Conservation (phyloP, 805 yeast genomes). For the Candida xyloterini region DNA sequence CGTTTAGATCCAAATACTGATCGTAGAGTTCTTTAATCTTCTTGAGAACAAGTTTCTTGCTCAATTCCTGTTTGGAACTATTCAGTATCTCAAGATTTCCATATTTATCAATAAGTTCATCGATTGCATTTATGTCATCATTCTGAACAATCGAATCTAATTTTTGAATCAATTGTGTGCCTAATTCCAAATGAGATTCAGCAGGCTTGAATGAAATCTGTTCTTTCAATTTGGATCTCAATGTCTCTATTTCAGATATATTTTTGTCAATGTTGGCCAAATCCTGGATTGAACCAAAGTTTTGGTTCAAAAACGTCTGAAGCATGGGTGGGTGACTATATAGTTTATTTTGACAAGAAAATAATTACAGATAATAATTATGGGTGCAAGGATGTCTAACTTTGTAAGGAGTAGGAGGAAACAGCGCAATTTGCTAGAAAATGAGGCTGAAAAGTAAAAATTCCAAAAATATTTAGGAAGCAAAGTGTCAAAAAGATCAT, state of each 20-base stretch:
- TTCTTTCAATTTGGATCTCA: constrained; percentile 5
- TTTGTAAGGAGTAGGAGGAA: neutral
- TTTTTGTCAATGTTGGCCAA: constrained; percentile 29
- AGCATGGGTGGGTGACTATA: constrained; percentile 1
- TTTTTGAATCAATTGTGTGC: neutral
- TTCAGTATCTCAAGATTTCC: constrained; percentile 20
- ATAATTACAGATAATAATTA: neutral
- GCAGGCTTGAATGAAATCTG: neutral
- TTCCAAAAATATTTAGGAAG: neutral
- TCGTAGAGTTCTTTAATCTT: constrained; percentile 9
- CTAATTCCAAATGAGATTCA: neutral
- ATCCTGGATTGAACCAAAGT: constrained; percentile 36
- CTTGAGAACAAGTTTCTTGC: constrained; percentile 11
- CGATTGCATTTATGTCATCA: constrained; percentile 8
- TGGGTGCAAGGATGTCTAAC: neutral
- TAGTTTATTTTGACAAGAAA: neutral
- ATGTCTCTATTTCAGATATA: constrained; percentile 23
- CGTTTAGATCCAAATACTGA: constrained; percentile 6
- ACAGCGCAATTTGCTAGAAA: neutral
- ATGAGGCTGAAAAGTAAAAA: neutral
- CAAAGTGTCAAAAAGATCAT: neutral
- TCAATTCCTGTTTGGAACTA: constrained; percentile 12
- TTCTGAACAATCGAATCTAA: constrained; percentile 3
- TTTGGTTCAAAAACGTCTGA: constrained; percentile 35
- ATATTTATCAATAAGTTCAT: constrained; percentile 17